Conservation (phyloP, 331 rosid species). For the Arachis monticola region DNA sequence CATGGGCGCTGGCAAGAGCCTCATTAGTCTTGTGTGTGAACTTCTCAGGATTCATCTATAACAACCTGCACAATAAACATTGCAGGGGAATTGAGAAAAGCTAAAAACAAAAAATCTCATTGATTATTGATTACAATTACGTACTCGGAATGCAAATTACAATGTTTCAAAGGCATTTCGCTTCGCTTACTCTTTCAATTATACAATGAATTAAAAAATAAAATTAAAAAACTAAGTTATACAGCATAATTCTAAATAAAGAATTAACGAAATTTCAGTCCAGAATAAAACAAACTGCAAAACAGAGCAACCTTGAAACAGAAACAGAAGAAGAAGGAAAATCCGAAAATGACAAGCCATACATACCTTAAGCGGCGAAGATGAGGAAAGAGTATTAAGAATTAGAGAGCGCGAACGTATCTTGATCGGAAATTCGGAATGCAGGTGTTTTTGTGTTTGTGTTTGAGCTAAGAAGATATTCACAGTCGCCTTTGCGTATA, state of each 20-base stretch:
- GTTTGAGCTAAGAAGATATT: not conserved
- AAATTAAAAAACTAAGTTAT: not conserved
- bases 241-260: not conserved
- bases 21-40: conserved; percentile 93
- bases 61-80: conserved; percentile 23
- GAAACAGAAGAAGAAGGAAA: not conserved
- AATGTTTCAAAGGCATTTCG: not conserved
- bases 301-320: not conserved
- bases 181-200: not conserved
- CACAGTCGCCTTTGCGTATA: not conserved
- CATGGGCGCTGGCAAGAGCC: conserved; percentile 68
- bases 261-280: not conserved
- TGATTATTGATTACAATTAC: not conserved
- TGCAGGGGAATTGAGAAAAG: not conserved
- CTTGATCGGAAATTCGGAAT: not conserved
- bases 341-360: not conserved
- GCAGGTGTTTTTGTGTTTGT: not conserved
- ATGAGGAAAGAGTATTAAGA: not conserved
- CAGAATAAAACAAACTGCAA: not conserved
- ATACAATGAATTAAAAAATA: too few species aligned
- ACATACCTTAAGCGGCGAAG: conserved; percentile 14
- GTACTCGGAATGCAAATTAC: not conserved
- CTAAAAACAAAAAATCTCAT: not conserved
- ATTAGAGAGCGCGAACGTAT: not conserved
- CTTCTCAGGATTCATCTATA: conserved; percentile 82